A percentile compares a stretch with the other conserved stretches of the same genome.
These are phyloP conservation scores for Chiua sp. DNA, from an alignment of 1,284 basidiomycete genomes.

Conservation along the genomic window DNA sequence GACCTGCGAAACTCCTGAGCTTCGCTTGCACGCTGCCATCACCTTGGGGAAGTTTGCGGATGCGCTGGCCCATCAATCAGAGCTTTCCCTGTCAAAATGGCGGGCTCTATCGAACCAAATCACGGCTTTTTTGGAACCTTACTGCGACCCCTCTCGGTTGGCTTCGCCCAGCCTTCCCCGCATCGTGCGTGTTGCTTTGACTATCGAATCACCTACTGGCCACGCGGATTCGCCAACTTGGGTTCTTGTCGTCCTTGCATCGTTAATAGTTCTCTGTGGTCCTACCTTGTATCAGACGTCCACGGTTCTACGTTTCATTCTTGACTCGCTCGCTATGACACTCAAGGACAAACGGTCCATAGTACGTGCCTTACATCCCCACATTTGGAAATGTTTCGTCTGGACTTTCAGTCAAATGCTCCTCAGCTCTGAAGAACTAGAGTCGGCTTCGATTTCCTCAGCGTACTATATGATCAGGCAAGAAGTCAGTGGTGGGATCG, in stretches of 20 bases:
- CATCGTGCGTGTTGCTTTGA: constrained; percentile 33
- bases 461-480: constrained; percentile 50
- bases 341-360: constrained; percentile 38
- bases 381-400: constrained; percentile 58
- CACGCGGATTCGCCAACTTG: constrained; percentile 39
- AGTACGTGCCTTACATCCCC: constrained; percentile 45
- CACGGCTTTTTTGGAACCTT: constrained; percentile 35
- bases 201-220: constrained; percentile 26
- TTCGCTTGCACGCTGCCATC: constrained; percentile 45
- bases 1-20: constrained; percentile 35
- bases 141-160: constrained; percentile 19
- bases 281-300: constrained; percentile 47
- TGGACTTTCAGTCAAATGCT: constrained; percentile 51
- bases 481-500: constrained; percentile 48
- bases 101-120: constrained; percentile 24
- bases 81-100: constrained; percentile 16
- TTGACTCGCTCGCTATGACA: constrained; percentile 40
- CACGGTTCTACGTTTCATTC: constrained; percentile 45
- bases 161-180: constrained; percentile 10
- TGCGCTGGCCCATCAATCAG: constrained; percentile 26
- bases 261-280: constrained; percentile 55
- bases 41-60: constrained; percentile 49
- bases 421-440: constrained; percentile 14
- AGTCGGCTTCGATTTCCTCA: constrained; percentile 29
- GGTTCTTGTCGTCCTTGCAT: constrained; percentile 47